Percentiles rank a stretch among this genome's conserved stretches.
Conservation (phyloP, 2,329 filamentous ascomycete genomes). For the Penicillium sp. region DNA sequence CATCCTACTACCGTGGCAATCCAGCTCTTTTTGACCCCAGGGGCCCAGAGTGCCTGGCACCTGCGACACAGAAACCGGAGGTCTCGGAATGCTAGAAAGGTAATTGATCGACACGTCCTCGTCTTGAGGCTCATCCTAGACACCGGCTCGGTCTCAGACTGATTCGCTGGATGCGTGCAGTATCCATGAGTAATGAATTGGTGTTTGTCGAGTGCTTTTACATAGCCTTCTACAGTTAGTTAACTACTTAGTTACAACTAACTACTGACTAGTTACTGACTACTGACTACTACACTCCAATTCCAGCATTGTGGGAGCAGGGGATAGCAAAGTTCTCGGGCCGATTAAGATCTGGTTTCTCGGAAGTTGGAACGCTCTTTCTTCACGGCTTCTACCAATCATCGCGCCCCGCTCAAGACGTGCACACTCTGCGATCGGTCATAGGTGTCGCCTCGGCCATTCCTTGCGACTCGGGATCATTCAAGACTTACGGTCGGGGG, state of each 20-base stretch:
- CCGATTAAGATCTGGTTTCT: slow-evolving; percentile 10
- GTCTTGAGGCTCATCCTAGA: not conserved
- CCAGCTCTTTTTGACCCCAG: not conserved
- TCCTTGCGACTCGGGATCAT: not conserved
- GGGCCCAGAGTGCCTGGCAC: not conserved
- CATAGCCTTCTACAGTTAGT: not conserved
- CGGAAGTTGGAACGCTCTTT: slow-evolving; percentile 8
- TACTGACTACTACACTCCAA: not conserved
- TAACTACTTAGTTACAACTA: too few species aligned
- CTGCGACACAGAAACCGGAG: not conserved
- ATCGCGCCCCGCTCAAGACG: slow-evolving; percentile 5
- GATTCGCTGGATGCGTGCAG: not conserved
- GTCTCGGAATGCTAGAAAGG: slow-evolving; percentile 3
- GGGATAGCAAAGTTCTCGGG: slow-evolving; percentile 19
- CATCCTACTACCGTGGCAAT: not conserved
- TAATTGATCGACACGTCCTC: not conserved
- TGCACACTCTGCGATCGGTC: slow-evolving; percentile 9
- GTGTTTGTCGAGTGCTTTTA: not conserved
- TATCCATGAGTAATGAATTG: not conserved
- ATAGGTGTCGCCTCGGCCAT: slow-evolving; percentile 13
- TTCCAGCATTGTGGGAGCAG: slow-evolving; percentile 4
- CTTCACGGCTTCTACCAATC: slow-evolving; percentile 17
- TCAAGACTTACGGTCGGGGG: not conserved
- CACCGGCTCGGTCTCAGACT: not conserved
- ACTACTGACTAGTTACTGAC: too few species aligned